Evolutionary conservation across 495 filamentous ascomycete genomes (phyloP).

Genomic region (Aspergillus haitiensis): DNA sequence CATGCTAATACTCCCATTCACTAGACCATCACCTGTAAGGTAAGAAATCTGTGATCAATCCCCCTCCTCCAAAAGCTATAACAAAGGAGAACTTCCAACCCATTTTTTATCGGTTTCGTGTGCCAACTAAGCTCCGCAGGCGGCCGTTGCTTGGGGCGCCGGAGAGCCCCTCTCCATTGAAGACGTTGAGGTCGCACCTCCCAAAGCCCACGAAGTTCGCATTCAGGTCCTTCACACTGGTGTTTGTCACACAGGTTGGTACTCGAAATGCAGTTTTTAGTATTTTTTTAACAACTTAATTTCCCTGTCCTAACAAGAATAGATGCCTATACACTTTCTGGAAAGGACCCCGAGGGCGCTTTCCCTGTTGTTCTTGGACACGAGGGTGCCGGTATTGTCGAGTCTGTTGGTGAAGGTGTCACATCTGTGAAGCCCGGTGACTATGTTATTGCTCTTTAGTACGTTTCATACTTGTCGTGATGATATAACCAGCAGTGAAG

Average conservation of each 20-base stretch:
- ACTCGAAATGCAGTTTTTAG: constrained; percentile 12
- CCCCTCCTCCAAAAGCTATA: background rate
- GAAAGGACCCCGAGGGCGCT: constrained; percentile 96
- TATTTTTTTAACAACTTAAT: background rate
- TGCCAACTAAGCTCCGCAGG: constrained; percentile 50
- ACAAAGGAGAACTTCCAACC: background rate
- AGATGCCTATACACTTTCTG: constrained; percentile 98
- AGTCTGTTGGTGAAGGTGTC: constrained; percentile 95
- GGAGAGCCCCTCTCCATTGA: constrained; percentile 86
- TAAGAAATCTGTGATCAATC: constrained; percentile 26
- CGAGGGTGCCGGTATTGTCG: constrained; percentile 95
- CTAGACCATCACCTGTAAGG: constrained; percentile 78
- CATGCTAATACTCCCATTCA: constrained; percentile 12
- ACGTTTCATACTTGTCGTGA: constrained; percentile 25
- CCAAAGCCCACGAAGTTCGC: constrained; percentile 92
- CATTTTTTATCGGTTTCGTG: constrained; percentile 19
- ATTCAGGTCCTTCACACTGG: constrained; percentile 96
- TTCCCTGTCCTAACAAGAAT: constrained; percentile 5
- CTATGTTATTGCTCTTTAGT: constrained; percentile 96
- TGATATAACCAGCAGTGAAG: background rate
- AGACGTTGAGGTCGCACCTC: constrained; percentile 87
- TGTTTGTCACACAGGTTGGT: constrained; percentile 92
- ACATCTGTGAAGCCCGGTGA: constrained; percentile 79
- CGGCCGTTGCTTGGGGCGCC: constrained; percentile 94
- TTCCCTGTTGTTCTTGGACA: constrained; percentile 96